Evolutionary conservation across 495 filamentous ascomycete genomes (phyloP).

Genomic region (Penicillium goetzii): DNA sequence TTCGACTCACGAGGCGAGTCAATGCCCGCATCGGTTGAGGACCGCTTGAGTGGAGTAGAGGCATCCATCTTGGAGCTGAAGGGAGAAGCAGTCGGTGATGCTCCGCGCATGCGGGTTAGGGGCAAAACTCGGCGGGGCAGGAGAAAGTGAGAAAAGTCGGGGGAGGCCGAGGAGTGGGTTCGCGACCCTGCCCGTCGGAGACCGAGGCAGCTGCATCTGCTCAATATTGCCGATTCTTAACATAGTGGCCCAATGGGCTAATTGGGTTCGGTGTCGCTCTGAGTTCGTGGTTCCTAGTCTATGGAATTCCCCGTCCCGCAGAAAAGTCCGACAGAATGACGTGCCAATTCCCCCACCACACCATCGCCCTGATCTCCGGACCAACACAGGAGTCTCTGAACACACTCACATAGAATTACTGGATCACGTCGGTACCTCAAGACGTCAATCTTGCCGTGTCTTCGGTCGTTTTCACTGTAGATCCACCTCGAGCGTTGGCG

Average conservation of each 20-base stretch:
- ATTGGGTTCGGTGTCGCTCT: background rate
- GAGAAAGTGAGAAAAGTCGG: slow-evolving; percentile 20
- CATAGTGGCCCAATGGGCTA: background rate
- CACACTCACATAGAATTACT: background rate
- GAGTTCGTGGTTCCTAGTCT: background rate
- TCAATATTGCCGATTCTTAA: background rate
- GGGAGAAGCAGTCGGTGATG: slow-evolving; percentile 40
- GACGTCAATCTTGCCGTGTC: background rate
- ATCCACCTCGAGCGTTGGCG: slow-evolving; percentile 19
- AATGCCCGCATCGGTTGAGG: slow-evolving; percentile 45
- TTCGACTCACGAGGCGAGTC: slow-evolving; percentile 36
- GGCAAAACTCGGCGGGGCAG: slow-evolving; percentile 24
- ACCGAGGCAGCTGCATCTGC: slow-evolving; percentile 1
- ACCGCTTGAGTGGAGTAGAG: slow-evolving; percentile 45
- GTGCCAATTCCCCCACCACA: slow-evolving; percentile 1
- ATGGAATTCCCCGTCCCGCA: background rate
- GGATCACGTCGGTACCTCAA: background rate
- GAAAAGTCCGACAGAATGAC: slow-evolving; percentile 1
- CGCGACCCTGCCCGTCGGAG: background rate
- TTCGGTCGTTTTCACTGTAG: slow-evolving; percentile 9
- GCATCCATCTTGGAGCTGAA: slow-evolving; percentile 27
- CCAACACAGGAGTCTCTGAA: background rate
- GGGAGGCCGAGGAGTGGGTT: slow-evolving; percentile 4
- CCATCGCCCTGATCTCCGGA: background rate
- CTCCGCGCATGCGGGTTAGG: slow-evolving; percentile 39